A percentile compares a stretch with the other conserved stretches of the same genome.
Evolutionary conservation across 306 rosid genomes (phyloP).

Genomic region (Phaseolus lunatus): DNA sequence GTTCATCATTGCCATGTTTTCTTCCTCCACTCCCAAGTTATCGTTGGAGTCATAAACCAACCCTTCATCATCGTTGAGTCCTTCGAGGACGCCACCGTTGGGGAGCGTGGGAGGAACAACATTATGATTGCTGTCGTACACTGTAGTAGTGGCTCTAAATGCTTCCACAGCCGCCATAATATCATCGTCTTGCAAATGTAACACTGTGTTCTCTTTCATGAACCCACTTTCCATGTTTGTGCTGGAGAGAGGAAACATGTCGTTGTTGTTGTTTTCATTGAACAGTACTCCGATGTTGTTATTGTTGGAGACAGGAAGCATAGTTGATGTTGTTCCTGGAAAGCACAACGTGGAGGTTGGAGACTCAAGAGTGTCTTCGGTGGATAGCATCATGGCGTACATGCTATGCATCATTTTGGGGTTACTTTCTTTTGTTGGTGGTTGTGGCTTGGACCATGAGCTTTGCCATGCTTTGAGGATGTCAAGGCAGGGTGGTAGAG

Average conservation of each 20-base stretch:
- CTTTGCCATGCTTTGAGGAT: conserved; percentile 69
- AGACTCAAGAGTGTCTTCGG: conserved; percentile 49
- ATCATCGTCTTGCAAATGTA: conserved; percentile 40
- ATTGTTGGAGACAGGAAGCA: conserved; percentile 5
- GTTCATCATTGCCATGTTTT: conserved; percentile 23
- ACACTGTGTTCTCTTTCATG: not conserved
- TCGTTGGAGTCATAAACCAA: conserved; percentile 34
- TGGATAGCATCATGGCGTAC: conserved; percentile 57
- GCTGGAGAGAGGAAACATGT: conserved; percentile 4
- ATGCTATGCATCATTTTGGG: conserved; percentile 41
- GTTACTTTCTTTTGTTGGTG: not conserved
- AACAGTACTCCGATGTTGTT: not conserved
- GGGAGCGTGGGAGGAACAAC: not conserved
- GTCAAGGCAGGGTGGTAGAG: conserved; percentile 51
- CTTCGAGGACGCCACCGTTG: conserved; percentile 42
- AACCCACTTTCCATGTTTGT: not conserved
- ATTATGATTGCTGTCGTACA: conserved; percentile 2
- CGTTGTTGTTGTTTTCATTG: conserved; percentile 25
- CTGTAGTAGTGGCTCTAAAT: conserved; percentile 30
- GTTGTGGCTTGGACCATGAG: conserved; percentile 48
- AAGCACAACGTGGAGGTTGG: conserved; percentile 54
- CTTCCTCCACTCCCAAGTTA: not conserved
- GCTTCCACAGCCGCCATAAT: conserved; percentile 60
- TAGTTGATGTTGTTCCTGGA: conserved; percentile 28
- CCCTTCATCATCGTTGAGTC: not conserved